Evolutionary conservation across 2,329 filamentous ascomycete genomes (phyloP), one percentile per base, ranked within the genome.

Genomic region (Pseudogymnoascus sp.): DNA sequence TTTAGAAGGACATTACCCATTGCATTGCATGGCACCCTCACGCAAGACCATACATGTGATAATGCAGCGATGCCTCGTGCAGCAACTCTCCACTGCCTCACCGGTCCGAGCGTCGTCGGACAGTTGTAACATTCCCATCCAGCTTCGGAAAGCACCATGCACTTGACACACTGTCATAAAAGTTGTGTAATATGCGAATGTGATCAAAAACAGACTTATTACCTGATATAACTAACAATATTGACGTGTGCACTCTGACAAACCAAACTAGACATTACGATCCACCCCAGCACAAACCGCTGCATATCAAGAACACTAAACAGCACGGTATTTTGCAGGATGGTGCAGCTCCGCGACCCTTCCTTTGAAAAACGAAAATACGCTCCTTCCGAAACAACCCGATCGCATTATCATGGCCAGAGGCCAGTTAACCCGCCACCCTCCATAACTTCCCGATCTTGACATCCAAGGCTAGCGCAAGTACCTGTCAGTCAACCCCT

Each of bases 241-340:
- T 33, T 33, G 50, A 56, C 28, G 50, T 56, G 50, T 56, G 50
- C 50, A 56, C 5, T 21, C 50, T 56, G 28, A 21, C 50, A 56
- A 18, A 56, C 25, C 5, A 56, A 56, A 56, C 50, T 56, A 56
- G n/a, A 56, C 50, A 56, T 56, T 56, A 56, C 28, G 28, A 33
- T 33, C 50, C 28, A 56, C 50, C 50, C 44, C 14, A 53, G 14
- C 44, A 33, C 28, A 33, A 33, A 56, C 50, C 28, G 50, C 50
- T 21, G 50, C 50, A 18, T 33, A 18, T 56, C 50, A 56, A 56
- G 28, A 56, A 56, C 28, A 33, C 50, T n/a, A 56, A 56, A 56
- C 50, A 56, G 50, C 50, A 56, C 28, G 50, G 50, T 56, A 56
- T 56, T 56, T 56, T 56, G 50, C 50, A 56, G 25, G 50, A 33